Evolutionary conservation across 148 eudicot genomes (phyloP).

Genomic region (Dianthus caryophyllus): DNA sequence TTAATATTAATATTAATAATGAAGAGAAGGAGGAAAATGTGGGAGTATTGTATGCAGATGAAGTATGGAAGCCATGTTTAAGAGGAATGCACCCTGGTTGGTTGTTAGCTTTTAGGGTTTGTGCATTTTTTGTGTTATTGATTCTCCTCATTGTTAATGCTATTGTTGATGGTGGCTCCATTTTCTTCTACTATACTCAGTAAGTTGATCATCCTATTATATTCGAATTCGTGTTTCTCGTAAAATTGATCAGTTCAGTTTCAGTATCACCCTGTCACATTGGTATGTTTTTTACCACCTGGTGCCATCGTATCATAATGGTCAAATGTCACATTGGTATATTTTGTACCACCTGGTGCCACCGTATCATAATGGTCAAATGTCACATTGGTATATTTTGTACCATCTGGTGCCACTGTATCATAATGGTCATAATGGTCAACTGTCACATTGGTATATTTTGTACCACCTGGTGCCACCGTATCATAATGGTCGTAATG

Average conservation of each 20-base stretch:
- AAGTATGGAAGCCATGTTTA: conserved; percentile 70
- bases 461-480: background rate
- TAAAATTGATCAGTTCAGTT: background rate
- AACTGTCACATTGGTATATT: background rate
- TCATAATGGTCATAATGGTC: background rate
- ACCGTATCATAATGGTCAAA: background rate
- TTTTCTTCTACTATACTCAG: conserved; percentile 74
- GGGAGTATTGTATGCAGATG: conserved; percentile 56
- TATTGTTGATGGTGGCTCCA: conserved; percentile 42
- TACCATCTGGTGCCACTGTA: background rate
- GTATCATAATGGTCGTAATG: no score
- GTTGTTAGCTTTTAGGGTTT: conserved; percentile 55
- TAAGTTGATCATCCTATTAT: conserved; percentile 30
- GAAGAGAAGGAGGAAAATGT: conserved; percentile 25
- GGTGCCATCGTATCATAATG: no score
- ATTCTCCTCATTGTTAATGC: conserved; percentile 45
- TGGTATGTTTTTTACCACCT: background rate
- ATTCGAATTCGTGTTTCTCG: background rate
- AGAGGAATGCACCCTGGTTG: conserved; percentile 69
- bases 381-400: background rate
- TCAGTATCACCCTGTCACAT: background rate
- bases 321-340: background rate
- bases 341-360: background rate
- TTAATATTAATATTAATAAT: no score
- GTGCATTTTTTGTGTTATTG: conserved; percentile 57